Evolutionary conservation across 352 stramenopile species (phyloP).

Genomic region (Phytophthora colocasiae): DNA sequence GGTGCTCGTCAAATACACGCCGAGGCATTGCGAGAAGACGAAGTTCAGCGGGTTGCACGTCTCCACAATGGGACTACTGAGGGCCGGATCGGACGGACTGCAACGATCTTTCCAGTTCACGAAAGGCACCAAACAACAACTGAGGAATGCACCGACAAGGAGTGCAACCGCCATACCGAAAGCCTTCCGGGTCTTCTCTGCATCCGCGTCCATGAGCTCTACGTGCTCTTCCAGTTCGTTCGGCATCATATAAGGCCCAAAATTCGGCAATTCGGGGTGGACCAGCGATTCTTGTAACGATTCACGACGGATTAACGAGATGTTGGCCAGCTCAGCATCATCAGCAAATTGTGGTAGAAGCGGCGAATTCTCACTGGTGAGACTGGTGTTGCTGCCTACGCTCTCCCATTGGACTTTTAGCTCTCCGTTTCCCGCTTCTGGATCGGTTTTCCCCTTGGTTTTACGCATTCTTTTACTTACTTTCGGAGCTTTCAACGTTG

Average conservation of each 20-base stretch:
- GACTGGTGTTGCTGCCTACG: constrained; percentile 24
- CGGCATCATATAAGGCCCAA: constrained; percentile 80
- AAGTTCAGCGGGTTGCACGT: constrained; percentile 87
- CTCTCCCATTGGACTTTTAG: constrained; percentile 21
- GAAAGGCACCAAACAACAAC: constrained; percentile 81
- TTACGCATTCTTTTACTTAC: constrained; percentile 21
- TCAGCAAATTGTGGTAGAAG: constrained; percentile 44
- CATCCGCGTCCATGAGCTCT: constrained; percentile 49
- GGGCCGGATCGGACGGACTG: constrained; percentile 35
- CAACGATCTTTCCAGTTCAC: constrained; percentile 78
- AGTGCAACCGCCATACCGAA: constrained; percentile 73
- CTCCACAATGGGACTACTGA: constrained; percentile 44
- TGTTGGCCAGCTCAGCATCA: constrained; percentile 16
- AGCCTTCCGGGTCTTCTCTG: constrained; percentile 64
- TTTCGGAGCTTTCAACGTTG: constrained; percentile 51
- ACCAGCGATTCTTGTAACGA: constrained; percentile 65
- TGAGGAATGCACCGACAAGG: constrained; percentile 73
- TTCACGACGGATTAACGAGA: constrained; percentile 37
- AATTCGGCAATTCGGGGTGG: constrained; percentile 84
- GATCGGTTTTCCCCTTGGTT: constrained; percentile 5
- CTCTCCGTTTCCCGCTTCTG: not conserved
- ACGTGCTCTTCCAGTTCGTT: constrained; percentile 71
- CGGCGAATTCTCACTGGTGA: constrained; percentile 47
- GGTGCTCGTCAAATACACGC: constrained; percentile 82
- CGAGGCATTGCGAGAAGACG: constrained; percentile 85